Percentiles rank a stretch among this genome's conserved stretches.
Conservation (phyloP, 2,329 filamentous ascomycete genomes). For the Trichoderma citrinoviride region DNA sequence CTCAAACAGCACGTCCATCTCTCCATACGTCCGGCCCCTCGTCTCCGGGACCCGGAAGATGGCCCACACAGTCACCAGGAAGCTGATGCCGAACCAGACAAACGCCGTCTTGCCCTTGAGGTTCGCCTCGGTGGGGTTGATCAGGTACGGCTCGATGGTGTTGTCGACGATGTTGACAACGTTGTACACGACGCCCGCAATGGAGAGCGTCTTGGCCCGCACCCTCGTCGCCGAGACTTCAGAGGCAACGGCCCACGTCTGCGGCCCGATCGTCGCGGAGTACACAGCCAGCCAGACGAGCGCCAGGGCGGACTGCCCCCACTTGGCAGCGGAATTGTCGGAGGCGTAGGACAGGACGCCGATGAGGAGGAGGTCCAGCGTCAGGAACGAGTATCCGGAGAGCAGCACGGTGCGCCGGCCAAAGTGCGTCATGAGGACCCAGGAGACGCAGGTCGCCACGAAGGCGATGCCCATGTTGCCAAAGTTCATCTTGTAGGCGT, state of each 20-base stretch:
- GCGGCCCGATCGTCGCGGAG: conserved; percentile 19
- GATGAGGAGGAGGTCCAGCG: conserved; percentile 18
- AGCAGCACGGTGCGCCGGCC: conserved; percentile 20
- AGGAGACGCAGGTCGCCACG: conserved; percentile 20
- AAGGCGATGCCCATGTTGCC: conserved; percentile 39
- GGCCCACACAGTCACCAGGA: conserved; percentile 27
- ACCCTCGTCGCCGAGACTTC: conserved; percentile 21
- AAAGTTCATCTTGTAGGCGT: conserved; percentile 38
- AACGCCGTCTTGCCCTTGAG: conserved; percentile 36
- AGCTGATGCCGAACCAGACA: conserved; percentile 22
- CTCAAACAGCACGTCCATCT: conserved; percentile 32
- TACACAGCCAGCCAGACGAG: conserved; percentile 23
- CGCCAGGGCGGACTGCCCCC: conserved; percentile 25
- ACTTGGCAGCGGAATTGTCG: conserved; percentile 16
- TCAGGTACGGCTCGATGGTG: conserved; percentile 33
- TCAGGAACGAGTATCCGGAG: conserved; percentile 14
- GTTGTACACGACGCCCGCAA: conserved; percentile 26
- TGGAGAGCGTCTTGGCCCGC: conserved; percentile 27
- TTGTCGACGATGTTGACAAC: conserved; percentile 26
- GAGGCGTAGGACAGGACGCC: conserved; percentile 18
- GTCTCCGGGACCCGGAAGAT: conserved; percentile 31
- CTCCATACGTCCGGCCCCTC: conserved; percentile 30
- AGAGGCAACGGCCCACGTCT: conserved; percentile 22
- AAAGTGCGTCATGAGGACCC: conserved; percentile 20
- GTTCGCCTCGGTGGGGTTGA: conserved; percentile 37